A percentile compares a stretch with the other conserved stretches of the same genome.
phyloP scores from a whole-genome alignment of 2,329 filamentous ascomycete species.

The Cladophialophora yegresii region DNA sequence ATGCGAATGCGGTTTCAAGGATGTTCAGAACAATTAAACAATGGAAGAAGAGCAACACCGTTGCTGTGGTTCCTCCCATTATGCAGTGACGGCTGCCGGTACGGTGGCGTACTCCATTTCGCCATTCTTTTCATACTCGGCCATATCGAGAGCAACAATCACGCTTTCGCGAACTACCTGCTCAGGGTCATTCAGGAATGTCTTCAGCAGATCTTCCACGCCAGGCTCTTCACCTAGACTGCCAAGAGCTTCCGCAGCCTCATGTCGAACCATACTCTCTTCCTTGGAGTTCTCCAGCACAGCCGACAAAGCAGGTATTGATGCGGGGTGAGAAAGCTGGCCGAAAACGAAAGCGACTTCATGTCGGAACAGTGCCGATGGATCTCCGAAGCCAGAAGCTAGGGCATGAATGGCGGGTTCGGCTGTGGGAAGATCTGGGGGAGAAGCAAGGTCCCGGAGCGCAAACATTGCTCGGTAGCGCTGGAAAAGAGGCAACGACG shows the following conservation, averaged over 20 bases:
- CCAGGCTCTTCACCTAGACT: constrained; percentile 91
- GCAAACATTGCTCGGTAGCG: constrained; percentile 98
- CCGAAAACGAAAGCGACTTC: constrained; percentile 99
- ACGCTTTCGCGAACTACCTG: constrained; percentile 93
- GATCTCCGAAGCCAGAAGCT: constrained; percentile 79
- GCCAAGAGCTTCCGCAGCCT: constrained; percentile 93
- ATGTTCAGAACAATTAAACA: constrained; percentile 43
- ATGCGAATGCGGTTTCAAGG: constrained; percentile 81
- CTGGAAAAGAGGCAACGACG: constrained; percentile 76
- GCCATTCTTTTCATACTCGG: constrained; percentile 88
- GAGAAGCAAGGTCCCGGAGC: constrained; percentile 89
- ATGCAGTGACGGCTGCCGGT: constrained; percentile 48
- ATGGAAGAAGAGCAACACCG: constrained; percentile 12
- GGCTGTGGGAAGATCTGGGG: constrained; percentile 85
- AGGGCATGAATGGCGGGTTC: constrained; percentile 83
- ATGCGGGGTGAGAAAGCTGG: constrained; percentile 93
- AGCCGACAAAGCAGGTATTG: constrained; percentile 81
- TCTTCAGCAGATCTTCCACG: constrained; percentile 80
- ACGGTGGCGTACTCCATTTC: constrained; percentile 90
- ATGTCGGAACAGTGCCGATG: constrained; percentile 91
- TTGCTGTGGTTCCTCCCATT: background rate
- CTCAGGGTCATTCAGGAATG: constrained; percentile 86
- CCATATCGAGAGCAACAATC: constrained; percentile 95
- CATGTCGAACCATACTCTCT: constrained; percentile 94
- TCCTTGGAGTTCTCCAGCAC: constrained; percentile 78